These are phyloP conservation scores for Vicia sativa DNA, from an alignment of 306 rosid species.

Conservation along the genomic window DNA sequence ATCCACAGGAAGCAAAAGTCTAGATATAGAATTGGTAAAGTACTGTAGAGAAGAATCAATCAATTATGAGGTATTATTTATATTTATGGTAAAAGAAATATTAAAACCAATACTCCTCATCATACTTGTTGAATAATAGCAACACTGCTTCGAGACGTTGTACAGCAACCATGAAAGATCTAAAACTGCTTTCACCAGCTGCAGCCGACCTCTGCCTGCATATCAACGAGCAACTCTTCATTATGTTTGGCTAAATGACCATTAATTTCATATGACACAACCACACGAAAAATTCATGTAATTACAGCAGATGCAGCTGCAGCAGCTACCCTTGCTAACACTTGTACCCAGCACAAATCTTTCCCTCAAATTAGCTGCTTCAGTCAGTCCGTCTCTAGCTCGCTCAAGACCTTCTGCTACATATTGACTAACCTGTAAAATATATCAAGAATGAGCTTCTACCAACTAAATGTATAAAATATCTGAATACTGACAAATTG, in stretches of 20 bases:
- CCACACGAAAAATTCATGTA: slow-evolving; percentile 39
- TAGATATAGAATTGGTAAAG: slow-evolving; percentile 91
- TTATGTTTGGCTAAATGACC: slow-evolving; percentile 35
- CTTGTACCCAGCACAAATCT: slow-evolving; percentile 80
- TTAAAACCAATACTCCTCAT: slow-evolving; percentile 34
- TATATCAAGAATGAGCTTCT: slow-evolving; percentile 30
- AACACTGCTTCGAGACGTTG: slow-evolving; percentile 99
- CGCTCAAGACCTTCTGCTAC: slow-evolving; percentile 96
- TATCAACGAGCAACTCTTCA: slow-evolving; percentile 43
- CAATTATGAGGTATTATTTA: slow-evolving; percentile 29
- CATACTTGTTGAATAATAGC: slow-evolving; percentile 97
- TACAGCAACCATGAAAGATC: slow-evolving; percentile 99
- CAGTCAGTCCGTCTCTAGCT: slow-evolving; percentile 90
- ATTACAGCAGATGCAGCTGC: slow-evolving; percentile 98
- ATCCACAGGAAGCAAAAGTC: slow-evolving; percentile 97
- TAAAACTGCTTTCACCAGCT: slow-evolving; percentile 99
- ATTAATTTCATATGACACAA: slow-evolving; percentile 17
- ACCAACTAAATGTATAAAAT: slow-evolving; percentile 33
- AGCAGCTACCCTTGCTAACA: slow-evolving; percentile 90
- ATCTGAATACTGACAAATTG: slow-evolving; percentile 25
- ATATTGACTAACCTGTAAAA: slow-evolving; percentile 86
- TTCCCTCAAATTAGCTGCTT: slow-evolving; percentile 97
- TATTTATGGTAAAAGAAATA: slow-evolving; percentile 20
- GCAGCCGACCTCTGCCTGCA: slow-evolving; percentile 98
- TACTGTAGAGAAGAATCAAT: slow-evolving; percentile 61